Percentiles rank a stretch among this genome's conserved stretches.
Conservation (phyloP, 179 eudicot genomes). For the Amaranthus tricolor region DNA sequence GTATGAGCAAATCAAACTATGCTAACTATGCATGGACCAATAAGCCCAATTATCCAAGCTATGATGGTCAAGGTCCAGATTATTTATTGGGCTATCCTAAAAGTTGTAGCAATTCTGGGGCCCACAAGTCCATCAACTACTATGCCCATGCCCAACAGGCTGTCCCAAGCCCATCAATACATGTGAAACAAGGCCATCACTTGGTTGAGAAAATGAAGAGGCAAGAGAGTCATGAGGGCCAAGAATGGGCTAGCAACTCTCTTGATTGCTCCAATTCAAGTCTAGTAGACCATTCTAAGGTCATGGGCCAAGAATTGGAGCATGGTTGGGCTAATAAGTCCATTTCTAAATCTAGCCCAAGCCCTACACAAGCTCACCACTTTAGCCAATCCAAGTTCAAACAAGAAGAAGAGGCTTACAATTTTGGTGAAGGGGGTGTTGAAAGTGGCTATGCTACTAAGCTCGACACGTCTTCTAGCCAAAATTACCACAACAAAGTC, state of each 20-base stretch:
- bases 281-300: not conserved
- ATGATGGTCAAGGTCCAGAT: conserved; percentile 6
- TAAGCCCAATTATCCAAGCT: conserved; percentile 4
- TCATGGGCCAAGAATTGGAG: conserved; percentile 17
- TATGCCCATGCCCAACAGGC: conserved; percentile 26
- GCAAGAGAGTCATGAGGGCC: conserved; percentile 18
- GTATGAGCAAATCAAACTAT: conserved; percentile 23
- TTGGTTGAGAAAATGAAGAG: conserved; percentile 5
- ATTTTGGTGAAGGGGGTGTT: not conserved
- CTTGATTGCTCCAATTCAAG: not conserved
- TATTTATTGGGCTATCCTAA: conserved; percentile 10
- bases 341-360: not conserved
- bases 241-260: not conserved
- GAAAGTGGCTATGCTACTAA: conserved; percentile 6
- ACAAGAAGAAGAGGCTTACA: conserved; percentile 3
- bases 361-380: not conserved
- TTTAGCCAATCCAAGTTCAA: conserved; percentile 3
- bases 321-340: conserved; percentile 23
- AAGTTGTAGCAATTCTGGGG: conserved; percentile 5
- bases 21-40: conserved; percentile 5
- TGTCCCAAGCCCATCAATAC: conserved; percentile 14
- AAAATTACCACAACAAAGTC: not conserved
- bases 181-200: conserved; percentile 20
- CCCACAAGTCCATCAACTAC: conserved; percentile 8
- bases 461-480: not conserved